Conservation (phyloP, 2,329 filamentous ascomycete genomes). For the Grosmannia penicillata region DNA sequence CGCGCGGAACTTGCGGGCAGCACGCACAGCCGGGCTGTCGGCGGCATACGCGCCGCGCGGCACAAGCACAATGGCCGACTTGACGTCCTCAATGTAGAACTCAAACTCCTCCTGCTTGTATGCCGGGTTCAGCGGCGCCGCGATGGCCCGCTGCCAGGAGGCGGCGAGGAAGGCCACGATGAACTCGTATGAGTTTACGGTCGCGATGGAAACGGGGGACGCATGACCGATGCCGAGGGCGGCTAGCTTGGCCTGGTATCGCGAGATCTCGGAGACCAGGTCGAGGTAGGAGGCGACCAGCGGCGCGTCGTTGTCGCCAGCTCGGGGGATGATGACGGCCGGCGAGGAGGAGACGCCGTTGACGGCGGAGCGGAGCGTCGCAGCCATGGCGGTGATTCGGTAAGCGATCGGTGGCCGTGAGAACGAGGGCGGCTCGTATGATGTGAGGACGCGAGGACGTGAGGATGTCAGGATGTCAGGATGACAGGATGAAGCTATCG, state of each 20-base stretch:
- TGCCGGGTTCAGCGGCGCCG: conserved; percentile 72
- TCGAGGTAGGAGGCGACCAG: conserved; percentile 56
- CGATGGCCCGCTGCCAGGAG: conserved; percentile 71
- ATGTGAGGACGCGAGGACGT: not conserved
- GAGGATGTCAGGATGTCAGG: not conserved
- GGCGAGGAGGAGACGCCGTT: conserved; percentile 27
- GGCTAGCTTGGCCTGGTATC: conserved; percentile 68
- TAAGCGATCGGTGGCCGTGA: no score
- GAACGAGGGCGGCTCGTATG: no score
- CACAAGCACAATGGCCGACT: conserved; percentile 63
- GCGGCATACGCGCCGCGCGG: conserved; percentile 54
- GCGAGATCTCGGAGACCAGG: conserved; percentile 48
- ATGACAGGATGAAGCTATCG: no score
- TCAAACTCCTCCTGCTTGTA: conserved; percentile 88
- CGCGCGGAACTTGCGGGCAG: conserved; percentile 63
- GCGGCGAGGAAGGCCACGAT: conserved; percentile 76
- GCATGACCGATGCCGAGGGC: conserved; percentile 53
- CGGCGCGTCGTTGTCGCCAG: conserved; percentile 21
- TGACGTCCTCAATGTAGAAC: conserved; percentile 81
- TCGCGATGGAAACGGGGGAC: conserved; percentile 66
- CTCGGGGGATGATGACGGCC: conserved; percentile 57
- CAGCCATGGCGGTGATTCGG: conserved; percentile 19
- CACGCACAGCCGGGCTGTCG: conserved; percentile 57
- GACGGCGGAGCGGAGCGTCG: conserved; percentile 36
- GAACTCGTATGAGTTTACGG: conserved; percentile 77